Evolutionary conservation across 331 rosid genomes (phyloP).

Genomic region (Erythrophleum ivorense): DNA sequence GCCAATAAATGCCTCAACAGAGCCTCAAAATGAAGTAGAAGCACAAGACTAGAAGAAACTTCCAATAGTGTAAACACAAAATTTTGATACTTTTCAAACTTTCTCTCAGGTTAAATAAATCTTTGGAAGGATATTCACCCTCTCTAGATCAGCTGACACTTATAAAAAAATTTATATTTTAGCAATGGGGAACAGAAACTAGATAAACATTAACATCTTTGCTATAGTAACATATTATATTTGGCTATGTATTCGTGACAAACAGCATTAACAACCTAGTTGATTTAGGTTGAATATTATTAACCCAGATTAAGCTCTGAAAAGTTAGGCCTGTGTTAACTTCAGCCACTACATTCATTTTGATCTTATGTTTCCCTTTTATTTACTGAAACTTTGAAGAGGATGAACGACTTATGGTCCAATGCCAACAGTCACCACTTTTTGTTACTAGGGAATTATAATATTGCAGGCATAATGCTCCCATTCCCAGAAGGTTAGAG

Average conservation of each 20-base stretch:
- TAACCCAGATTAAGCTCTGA: background rate
- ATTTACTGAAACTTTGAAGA: background rate
- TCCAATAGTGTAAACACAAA: background rate
- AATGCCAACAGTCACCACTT: background rate
- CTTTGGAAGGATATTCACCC: constrained; percentile 22
- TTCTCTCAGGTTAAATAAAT: background rate
- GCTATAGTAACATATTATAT: background rate
- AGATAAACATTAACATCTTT: background rate
- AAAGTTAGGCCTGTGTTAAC: background rate
- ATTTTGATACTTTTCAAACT: constrained; percentile 2
- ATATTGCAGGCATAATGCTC: background rate
- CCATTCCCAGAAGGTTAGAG: background rate
- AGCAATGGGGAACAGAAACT: constrained; percentile 15
- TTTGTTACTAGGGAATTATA: background rate
- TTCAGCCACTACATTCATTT: constrained; percentile 2
- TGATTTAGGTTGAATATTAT: background rate
- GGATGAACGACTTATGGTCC: background rate
- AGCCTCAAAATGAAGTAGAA: constrained; percentile 7
- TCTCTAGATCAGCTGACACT: background rate
- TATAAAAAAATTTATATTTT: constrained; percentile 7
- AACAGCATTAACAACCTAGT: background rate
- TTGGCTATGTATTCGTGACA: constrained; percentile 9
- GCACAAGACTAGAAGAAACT: constrained; percentile 4
- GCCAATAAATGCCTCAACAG: background rate
- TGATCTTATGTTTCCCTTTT: background rate